A percentile compares a stretch with the other conserved stretches of the same genome.
phyloP scores from a whole-genome alignment of 2,329 filamentous ascomycete species.

The Fusarium acutatum region DNA sequence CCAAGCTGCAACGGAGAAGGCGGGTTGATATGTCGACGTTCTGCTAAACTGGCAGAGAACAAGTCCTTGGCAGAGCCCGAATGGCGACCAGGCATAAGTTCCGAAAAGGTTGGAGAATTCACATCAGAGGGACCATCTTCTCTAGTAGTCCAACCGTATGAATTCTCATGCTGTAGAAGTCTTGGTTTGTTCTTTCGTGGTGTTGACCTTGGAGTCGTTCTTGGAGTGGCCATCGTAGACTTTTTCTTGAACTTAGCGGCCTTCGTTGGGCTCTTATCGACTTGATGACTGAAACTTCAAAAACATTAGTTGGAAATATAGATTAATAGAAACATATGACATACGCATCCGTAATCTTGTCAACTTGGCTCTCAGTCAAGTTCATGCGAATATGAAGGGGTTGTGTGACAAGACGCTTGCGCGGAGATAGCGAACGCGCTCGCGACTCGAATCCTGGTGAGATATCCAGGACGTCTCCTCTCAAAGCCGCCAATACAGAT shows the following conservation, averaged over 20 bases:
- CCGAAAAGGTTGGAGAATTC: slow-evolving; percentile 43
- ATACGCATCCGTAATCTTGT: slow-evolving; percentile 57
- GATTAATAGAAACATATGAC: slow-evolving; percentile 6
- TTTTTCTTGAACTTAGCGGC: slow-evolving; percentile 26
- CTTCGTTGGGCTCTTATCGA: slow-evolving; percentile 40
- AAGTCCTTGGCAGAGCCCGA: slow-evolving; percentile 21
- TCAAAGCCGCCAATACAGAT: slow-evolving; percentile 43
- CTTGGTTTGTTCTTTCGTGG: slow-evolving; percentile 24
- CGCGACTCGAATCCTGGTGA: slow-evolving; percentile 39
- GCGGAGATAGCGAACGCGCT: slow-evolving; percentile 49
- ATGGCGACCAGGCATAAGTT: slow-evolving; percentile 42
- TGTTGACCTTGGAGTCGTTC: slow-evolving; percentile 33
- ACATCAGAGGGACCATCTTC: slow-evolving; percentile 12
- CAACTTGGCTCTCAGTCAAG: slow-evolving; percentile 59
- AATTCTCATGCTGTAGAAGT: neutral
- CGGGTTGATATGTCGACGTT: slow-evolving; percentile 41
- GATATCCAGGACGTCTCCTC: slow-evolving; percentile 50
- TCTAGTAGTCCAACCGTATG: slow-evolving; percentile 10
- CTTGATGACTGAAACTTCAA: slow-evolving; percentile 47
- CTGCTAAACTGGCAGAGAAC: slow-evolving; percentile 38
- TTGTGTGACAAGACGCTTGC: slow-evolving; percentile 46
- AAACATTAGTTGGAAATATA: slow-evolving; percentile 2
- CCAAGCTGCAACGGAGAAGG: slow-evolving; percentile 42
- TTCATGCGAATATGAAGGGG: slow-evolving; percentile 58
- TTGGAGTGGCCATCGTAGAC: slow-evolving; percentile 25